Percentiles rank a stretch among this genome's conserved stretches.
Conservation (phyloP, 495 filamentous ascomycete species). For the Podospora australis region DNA sequence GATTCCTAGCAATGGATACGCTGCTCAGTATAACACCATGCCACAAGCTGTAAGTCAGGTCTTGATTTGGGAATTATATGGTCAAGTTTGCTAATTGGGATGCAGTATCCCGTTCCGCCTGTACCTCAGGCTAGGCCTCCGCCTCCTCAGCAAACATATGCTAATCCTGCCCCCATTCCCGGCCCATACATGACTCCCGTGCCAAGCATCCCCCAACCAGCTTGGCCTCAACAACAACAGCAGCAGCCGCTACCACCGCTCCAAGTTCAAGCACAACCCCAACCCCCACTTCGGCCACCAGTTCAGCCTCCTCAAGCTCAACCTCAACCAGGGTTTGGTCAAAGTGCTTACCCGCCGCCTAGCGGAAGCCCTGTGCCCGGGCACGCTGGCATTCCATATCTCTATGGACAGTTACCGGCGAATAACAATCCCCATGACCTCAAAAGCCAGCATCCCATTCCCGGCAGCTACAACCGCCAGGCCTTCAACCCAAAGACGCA, state of each 20-base stretch:
- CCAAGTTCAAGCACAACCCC: conserved; percentile 14
- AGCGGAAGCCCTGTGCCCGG: conserved; percentile 26
- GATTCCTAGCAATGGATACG: conserved; percentile 34
- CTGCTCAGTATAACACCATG: conserved; percentile 30
- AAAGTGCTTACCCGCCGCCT: conserved; percentile 21
- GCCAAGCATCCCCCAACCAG: conserved; percentile 30
- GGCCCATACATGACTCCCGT: conserved; percentile 37
- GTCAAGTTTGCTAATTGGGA: conserved; percentile 11
- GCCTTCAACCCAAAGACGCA: conserved; percentile 91
- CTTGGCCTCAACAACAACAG: conserved; percentile 27
- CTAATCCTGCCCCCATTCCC: conserved; percentile 32
- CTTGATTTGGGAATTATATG: too few species aligned
- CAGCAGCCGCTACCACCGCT: conserved; percentile 19
- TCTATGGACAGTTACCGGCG: conserved; percentile 69
- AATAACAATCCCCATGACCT: conserved; percentile 59
- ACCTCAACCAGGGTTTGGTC: conserved; percentile 21
- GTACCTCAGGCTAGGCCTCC: conserved; percentile 24
- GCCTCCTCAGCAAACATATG: conserved; percentile 22
- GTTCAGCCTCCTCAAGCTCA: conserved; percentile 10
- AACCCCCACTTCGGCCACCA: conserved; percentile 24
- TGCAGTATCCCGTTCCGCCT: conserved; percentile 23
- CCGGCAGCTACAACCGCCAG: conserved; percentile 74
- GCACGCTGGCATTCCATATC: conserved; percentile 51
- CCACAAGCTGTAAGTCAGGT: conserved; percentile 28
- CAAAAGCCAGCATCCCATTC: conserved; percentile 67